These are phyloP conservation scores for Aspergillus uvarum DNA, from an alignment of 2,329 filamentous ascomycete genomes.

Conservation along the genomic window DNA sequence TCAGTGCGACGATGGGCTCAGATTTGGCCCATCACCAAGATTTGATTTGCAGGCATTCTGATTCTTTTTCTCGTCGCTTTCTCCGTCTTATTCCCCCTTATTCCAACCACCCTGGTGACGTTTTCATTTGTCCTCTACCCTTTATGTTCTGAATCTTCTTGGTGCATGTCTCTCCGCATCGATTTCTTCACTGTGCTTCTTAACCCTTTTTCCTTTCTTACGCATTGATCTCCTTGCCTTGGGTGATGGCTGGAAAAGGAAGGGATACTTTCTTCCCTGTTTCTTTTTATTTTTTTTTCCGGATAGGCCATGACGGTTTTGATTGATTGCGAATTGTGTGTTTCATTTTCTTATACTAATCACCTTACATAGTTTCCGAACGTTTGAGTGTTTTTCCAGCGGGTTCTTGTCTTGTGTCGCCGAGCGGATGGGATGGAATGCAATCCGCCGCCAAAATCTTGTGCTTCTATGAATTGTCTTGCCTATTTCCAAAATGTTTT, in stretches of 20 bases:
- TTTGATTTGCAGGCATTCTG: slow-evolving; percentile 4
- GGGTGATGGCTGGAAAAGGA: slow-evolving; percentile 25
- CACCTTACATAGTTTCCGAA: slow-evolving; percentile 17
- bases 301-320: slow-evolving; percentile 29
- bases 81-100: slow-evolving; percentile 1
- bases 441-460: slow-evolving; percentile 14
- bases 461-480: slow-evolving; percentile 6
- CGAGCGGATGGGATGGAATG: slow-evolving; percentile 14
- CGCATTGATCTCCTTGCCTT: slow-evolving; percentile 26
- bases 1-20: slow-evolving; percentile 10
- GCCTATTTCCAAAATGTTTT: background rate
- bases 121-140: background rate
- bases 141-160: background rate
- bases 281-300: slow-evolving; percentile 11
- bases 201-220: slow-evolving; percentile 33
- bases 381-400: slow-evolving; percentile 23
- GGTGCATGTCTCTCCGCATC: slow-evolving; percentile 13
- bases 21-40: slow-evolving; percentile 4
- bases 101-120: background rate
- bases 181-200: slow-evolving; percentile 28
- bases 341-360: slow-evolving; percentile 23
- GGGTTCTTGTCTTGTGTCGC: slow-evolving; percentile 16
- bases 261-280: slow-evolving; percentile 14
- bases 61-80: slow-evolving; percentile 6
- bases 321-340: slow-evolving; percentile 19